Evolutionary conservation across 2,329 filamentous ascomycete genomes (phyloP).

Genomic region (Hypoxylon sp.): DNA sequence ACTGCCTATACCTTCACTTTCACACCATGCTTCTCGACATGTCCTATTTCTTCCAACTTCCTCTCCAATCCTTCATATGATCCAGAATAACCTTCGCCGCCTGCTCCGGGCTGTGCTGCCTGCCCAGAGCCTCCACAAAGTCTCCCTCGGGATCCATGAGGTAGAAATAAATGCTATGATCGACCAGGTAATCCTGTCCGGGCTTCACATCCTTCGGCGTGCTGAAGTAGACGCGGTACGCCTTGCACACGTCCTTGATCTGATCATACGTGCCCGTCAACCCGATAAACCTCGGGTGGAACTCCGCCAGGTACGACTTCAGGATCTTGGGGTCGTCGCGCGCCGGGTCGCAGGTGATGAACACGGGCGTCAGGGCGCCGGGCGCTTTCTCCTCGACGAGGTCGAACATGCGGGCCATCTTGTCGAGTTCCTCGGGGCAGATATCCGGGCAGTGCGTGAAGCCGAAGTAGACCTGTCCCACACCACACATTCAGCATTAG

Average conservation of each 20-base stretch:
- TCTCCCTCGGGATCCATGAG: slow-evolving; percentile 98
- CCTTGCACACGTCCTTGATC: slow-evolving; percentile 94
- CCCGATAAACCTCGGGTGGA: slow-evolving; percentile 88
- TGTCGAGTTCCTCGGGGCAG: slow-evolving; percentile 98
- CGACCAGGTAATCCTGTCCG: slow-evolving; percentile 96
- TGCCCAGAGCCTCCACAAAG: slow-evolving; percentile 95
- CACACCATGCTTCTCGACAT: neutral
- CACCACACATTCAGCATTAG: neutral
- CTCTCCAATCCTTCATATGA: slow-evolving; percentile 79
- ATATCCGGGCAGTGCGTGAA: slow-evolving; percentile 99
- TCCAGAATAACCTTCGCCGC: slow-evolving; percentile 86
- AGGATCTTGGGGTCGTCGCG: slow-evolving; percentile 89
- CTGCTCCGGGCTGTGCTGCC: slow-evolving; percentile 92
- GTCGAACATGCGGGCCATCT: slow-evolving; percentile 98
- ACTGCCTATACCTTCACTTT: slow-evolving; percentile 2
- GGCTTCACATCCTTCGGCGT: slow-evolving; percentile 90
- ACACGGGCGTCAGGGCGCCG: slow-evolving; percentile 79
- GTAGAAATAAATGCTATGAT: slow-evolving; percentile 99
- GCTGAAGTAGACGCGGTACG: slow-evolving; percentile 96
- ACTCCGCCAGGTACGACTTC: slow-evolving; percentile 89
- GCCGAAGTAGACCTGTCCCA: slow-evolving; percentile 92
- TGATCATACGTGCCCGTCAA: slow-evolving; percentile 94
- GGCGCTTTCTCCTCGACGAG: slow-evolving; percentile 69
- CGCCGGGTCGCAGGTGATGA: slow-evolving; percentile 95
- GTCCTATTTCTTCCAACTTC: slow-evolving; percentile 30